These are phyloP conservation scores for Euptelea pleiosperma DNA, from an alignment of 164 flowering plant species.

Conservation along the genomic window DNA sequence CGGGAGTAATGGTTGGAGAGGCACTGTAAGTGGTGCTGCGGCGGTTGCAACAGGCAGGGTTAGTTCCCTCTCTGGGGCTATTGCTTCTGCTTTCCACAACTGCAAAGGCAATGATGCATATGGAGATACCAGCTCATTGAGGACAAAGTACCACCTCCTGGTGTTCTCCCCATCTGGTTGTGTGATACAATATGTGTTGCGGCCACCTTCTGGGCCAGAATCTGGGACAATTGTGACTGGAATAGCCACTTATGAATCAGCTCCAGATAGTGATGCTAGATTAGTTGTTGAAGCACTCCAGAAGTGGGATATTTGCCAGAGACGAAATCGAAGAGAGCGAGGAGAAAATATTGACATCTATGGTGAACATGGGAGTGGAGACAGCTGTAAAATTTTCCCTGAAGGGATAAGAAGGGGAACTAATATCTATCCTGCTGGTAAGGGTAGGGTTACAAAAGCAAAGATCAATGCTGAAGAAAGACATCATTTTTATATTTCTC, in stretches of 20 bases:
- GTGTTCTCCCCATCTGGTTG: conserved; percentile 74
- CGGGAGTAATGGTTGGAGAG: conserved; percentile 71
- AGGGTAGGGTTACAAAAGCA: conserved; percentile 18
- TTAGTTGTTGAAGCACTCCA: conserved; percentile 62
- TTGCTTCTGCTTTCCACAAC: conserved; percentile 63
- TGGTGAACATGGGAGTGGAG: conserved; percentile 56
- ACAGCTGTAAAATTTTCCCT: conserved; percentile 40
- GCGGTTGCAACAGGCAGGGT: conserved; percentile 71
- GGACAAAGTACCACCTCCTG: conserved; percentile 48
- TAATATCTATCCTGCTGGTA: conserved; percentile 18
- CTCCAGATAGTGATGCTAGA: conserved; percentile 43
- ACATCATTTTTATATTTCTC: conserved; percentile 60
- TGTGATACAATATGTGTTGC: conserved; percentile 62
- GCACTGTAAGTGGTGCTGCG: conserved; percentile 66
- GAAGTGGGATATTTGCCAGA: conserved; percentile 79
- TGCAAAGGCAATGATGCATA: conserved; percentile 36
- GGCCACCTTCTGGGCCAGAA: conserved; percentile 31
- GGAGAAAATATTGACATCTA: conserved; percentile 63
- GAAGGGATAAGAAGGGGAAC: conserved; percentile 31
- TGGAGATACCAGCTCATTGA: conserved; percentile 23
- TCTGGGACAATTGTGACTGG: conserved; percentile 26
- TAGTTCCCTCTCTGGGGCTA: conserved; percentile 49
- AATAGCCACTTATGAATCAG: conserved; percentile 29
- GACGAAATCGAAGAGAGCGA: conserved; percentile 46
- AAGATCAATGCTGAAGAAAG: conserved; percentile 42